phyloP scores from a whole-genome alignment of 371 early-diverging fungal genomes.

The Amoeboaphelidium occidentale region DNA sequence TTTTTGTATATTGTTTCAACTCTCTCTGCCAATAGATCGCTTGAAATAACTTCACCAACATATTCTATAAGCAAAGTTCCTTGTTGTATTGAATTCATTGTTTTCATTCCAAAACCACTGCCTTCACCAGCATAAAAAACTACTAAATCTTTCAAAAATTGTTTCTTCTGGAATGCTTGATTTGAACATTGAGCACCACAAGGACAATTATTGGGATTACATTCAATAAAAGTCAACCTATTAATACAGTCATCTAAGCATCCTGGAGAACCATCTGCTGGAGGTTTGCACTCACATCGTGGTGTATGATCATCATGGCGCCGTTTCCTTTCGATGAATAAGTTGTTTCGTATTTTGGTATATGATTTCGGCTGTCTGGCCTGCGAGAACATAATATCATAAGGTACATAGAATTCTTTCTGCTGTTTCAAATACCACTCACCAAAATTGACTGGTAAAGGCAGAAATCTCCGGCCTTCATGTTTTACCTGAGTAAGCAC shows the following conservation, averaged over 20 bases:
- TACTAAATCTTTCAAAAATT: conserved; percentile 24
- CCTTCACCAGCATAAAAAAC: conserved; percentile 25
- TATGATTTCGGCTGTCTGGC: not conserved
- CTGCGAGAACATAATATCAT: not conserved
- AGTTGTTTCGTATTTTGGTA: conserved; percentile 7
- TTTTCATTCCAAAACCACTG: conserved; percentile 56
- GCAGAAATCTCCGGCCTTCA: not conserved
- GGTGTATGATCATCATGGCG: conserved; percentile 16
- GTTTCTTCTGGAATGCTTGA: conserved; percentile 36
- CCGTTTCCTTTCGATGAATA: conserved; percentile 43
- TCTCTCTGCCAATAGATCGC: conserved; percentile 31
- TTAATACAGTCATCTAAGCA: conserved; percentile 54
- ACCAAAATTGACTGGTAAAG: not conserved
- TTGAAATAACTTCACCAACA: conserved; percentile 61
- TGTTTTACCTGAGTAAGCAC: no score
- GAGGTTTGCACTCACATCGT: conserved; percentile 33
- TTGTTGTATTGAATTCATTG: conserved; percentile 24
- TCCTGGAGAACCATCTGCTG: conserved; percentile 25
- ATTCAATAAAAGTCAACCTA: conserved; percentile 50
- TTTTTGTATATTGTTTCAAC: conserved; percentile 41
- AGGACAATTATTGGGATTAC: conserved; percentile 35
- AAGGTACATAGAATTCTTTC: not conserved
- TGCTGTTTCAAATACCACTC: not conserved
- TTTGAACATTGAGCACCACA: conserved; percentile 43
- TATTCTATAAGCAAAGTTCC: conserved; percentile 56